These are phyloP conservation scores for Venturia nashicola DNA, from an alignment of 2,329 filamentous ascomycete genomes.

Conservation along the genomic window DNA sequence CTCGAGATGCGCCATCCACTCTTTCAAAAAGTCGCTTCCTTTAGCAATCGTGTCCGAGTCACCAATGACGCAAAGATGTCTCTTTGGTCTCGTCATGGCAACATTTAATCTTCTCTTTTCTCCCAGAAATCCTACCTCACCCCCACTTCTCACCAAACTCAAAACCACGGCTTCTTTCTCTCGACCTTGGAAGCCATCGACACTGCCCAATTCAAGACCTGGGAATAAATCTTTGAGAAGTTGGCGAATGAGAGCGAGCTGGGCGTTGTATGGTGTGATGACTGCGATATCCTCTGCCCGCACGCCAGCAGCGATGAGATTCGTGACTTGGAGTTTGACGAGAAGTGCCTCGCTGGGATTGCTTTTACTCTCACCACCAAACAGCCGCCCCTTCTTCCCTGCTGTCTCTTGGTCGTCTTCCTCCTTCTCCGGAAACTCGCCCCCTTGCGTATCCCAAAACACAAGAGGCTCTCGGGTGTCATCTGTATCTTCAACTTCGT, in stretches of 20 bases:
- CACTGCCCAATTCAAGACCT: conserved; percentile 85
- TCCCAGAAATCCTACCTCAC: conserved; percentile 78
- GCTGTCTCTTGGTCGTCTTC: conserved; percentile 60
- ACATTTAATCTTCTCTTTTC: conserved; percentile 90
- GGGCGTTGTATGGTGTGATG: conserved; percentile 88
- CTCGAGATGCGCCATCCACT: conserved; percentile 86
- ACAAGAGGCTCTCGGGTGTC: conserved; percentile 80
- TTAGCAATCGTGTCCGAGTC: conserved; percentile 86
- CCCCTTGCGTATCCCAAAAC: conserved; percentile 94
- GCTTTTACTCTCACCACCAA: conserved; percentile 64
- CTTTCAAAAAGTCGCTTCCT: conserved; percentile 72
- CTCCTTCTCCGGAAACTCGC: conserved; percentile 73
- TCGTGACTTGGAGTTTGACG: conserved; percentile 64
- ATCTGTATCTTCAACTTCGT: conserved; percentile 66
- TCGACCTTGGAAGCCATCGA: conserved; percentile 92
- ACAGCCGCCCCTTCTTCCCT: conserved; percentile 37
- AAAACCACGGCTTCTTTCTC: conserved; percentile 95
- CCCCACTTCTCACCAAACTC: conserved; percentile 85
- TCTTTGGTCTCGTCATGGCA: conserved; percentile 93
- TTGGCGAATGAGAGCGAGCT: conserved; percentile 65
- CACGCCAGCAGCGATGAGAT: conserved; percentile 68
- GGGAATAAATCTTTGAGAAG: conserved; percentile 70
- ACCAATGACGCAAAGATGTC: conserved; percentile 81
- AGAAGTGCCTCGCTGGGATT: conserved; percentile 83
- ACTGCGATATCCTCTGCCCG: conserved; percentile 77